phyloP scores from a whole-genome alignment of 495 filamentous ascomycete genomes.

The Tetracladium setigerum region DNA sequence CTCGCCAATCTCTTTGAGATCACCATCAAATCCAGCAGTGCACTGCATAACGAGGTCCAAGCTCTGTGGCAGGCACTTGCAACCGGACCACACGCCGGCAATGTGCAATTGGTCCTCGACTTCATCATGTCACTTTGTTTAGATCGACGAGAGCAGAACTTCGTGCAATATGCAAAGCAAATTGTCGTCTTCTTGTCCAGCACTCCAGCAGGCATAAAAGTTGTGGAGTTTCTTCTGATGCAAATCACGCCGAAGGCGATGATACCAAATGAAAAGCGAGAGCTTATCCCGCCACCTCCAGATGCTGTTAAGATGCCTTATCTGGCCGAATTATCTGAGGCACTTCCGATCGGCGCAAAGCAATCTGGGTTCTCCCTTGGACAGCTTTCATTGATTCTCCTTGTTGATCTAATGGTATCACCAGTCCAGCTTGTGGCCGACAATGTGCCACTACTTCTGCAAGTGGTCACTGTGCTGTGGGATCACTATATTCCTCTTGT shows the following conservation, averaged over 20 bases:
- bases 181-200: slow-evolving; percentile 92
- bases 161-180: slow-evolving; percentile 95
- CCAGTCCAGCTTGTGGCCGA: slow-evolving; percentile 71
- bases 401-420: slow-evolving; percentile 94
- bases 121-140: slow-evolving; percentile 92
- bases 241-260: slow-evolving; percentile 86
- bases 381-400: slow-evolving; percentile 84
- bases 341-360: slow-evolving; percentile 81
- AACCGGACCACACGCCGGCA: slow-evolving; percentile 88
- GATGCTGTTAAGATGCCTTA: slow-evolving; percentile 76
- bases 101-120: slow-evolving; percentile 88
- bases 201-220: slow-evolving; percentile 82
- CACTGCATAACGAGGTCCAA: slow-evolving; percentile 91
- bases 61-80: slow-evolving; percentile 95
- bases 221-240: slow-evolving; percentile 86
- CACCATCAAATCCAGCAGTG: slow-evolving; percentile 82
- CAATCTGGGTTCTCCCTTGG: slow-evolving; percentile 86
- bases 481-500: slow-evolving; percentile 94
- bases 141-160: slow-evolving; percentile 91
- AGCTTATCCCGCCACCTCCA: slow-evolving; percentile 60
- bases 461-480: slow-evolving; percentile 91
- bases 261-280: slow-evolving; percentile 75
- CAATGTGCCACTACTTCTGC: slow-evolving; percentile 75
- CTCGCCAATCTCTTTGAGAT: slow-evolving; percentile 94
- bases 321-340: slow-evolving; percentile 72